phyloP scores from a whole-genome alignment of 2,329 filamentous ascomycete genomes.

The Didymella segeticola region DNA sequence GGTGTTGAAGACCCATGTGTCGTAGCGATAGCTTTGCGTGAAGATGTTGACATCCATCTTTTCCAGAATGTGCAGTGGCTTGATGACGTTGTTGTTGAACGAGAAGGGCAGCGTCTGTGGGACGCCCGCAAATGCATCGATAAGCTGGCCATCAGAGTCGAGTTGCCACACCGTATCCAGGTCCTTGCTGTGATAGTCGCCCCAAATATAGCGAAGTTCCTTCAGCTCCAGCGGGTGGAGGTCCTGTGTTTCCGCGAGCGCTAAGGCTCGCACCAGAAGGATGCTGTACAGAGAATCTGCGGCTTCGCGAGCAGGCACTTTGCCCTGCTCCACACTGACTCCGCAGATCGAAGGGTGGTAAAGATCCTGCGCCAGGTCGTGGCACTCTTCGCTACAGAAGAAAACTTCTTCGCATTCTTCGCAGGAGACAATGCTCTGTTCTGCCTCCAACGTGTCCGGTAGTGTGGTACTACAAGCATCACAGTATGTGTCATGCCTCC shows the following conservation, averaged over 20 bases:
- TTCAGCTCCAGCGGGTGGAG: slow-evolving; percentile 65
- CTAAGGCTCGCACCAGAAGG: slow-evolving; percentile 64
- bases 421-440: slow-evolving; percentile 53
- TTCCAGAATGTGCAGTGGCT: slow-evolving; percentile 78
- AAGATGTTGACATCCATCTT: slow-evolving; percentile 86
- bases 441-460: slow-evolving; percentile 51
- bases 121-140: slow-evolving; percentile 35
- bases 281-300: slow-evolving; percentile 67
- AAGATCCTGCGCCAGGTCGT: slow-evolving; percentile 59
- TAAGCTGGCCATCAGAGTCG: slow-evolving; percentile 18
- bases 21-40: slow-evolving; percentile 61
- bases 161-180: slow-evolving; percentile 30
- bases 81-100: slow-evolving; percentile 76
- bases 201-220: slow-evolving; percentile 70
- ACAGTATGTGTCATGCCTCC: slow-evolving; percentile 84
- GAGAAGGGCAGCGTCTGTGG: slow-evolving; percentile 75
- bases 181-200: slow-evolving; percentile 59
- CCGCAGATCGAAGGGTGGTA: slow-evolving; percentile 68
- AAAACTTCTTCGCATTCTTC: slow-evolving; percentile 64
- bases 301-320: slow-evolving; percentile 63
- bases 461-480: slow-evolving; percentile 84
- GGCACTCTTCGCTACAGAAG: slow-evolving; percentile 66
- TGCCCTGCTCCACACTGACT: slow-evolving; percentile 59
- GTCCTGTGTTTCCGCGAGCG: slow-evolving; percentile 66
- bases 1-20: slow-evolving; percentile 87